Evolutionary conservation across 2,329 filamentous ascomycete genomes (phyloP).

Genomic region (Aspergillus versicolor): DNA sequence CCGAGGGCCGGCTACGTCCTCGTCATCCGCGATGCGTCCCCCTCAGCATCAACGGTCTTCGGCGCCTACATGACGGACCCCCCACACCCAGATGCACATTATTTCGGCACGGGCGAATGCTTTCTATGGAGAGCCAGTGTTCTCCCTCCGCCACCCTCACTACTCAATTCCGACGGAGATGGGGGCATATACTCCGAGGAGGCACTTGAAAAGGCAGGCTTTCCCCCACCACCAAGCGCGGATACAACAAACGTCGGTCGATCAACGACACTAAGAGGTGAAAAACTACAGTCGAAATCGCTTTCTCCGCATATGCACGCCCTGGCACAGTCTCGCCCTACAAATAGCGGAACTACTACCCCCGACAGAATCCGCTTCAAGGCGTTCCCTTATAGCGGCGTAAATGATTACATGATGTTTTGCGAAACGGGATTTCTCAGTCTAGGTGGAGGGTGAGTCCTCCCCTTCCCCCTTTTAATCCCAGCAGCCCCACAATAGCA

Average conservation of each 20-base stretch:
- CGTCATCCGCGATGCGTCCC: constrained; percentile 70
- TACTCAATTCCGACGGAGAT: constrained; percentile 8
- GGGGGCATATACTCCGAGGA: constrained; percentile 30
- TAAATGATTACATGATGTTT: constrained; percentile 96
- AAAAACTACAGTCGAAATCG: constrained; percentile 30
- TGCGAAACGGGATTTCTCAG: constrained; percentile 84
- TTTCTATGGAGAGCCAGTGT: constrained; percentile 81
- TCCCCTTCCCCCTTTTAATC: background rate
- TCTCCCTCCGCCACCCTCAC: constrained; percentile 45
- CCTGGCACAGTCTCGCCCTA: constrained; percentile 3
- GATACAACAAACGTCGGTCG: constrained; percentile 62
- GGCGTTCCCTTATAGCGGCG: constrained; percentile 91
- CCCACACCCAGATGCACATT: constrained; percentile 76
- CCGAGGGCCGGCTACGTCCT: constrained; percentile 83
- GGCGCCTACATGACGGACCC: constrained; percentile 92
- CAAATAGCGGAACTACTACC: constrained; percentile 52
- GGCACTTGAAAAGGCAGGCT: constrained; percentile 51
- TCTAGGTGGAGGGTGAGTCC: constrained; percentile 70
- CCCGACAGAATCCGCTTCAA: constrained; percentile 87
- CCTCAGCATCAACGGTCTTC: constrained; percentile 59
- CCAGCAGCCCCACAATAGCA: background rate
- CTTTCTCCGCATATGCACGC: constrained; percentile 20
- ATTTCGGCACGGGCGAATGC: constrained; percentile 95
- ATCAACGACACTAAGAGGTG: constrained; percentile 57
- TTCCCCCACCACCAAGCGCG: constrained; percentile 69